phyloP scores from a whole-genome alignment of 192 early-diverging fungal species.

The Funneliformis mosseae region DNA sequence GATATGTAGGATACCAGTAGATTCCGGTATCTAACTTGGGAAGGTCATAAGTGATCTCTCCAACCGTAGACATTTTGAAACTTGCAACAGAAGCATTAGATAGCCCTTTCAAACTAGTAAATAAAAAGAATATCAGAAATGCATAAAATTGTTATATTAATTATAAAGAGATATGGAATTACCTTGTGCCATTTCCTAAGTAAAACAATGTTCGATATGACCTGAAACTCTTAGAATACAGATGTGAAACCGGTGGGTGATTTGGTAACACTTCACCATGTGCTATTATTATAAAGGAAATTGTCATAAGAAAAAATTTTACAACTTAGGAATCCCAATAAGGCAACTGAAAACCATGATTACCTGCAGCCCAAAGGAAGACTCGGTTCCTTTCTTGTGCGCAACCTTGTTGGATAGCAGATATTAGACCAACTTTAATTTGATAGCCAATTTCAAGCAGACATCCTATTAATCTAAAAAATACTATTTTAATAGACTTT shows the following conservation, averaged over 20 bases:
- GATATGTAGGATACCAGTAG: conserved; percentile 20
- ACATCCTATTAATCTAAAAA: conserved; percentile 27
- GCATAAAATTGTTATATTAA: not conserved
- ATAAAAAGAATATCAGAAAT: too few species aligned
- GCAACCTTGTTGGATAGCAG: conserved; percentile 27
- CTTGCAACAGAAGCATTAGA: not conserved
- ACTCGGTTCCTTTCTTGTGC: conserved; percentile 32
- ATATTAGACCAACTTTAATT: conserved; percentile 33
- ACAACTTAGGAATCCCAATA: not conserved
- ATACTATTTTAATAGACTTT: not conserved
- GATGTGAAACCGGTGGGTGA: conserved; percentile 32
- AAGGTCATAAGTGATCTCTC: conserved; percentile 18
- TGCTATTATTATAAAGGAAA: not conserved
- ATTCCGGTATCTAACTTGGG: conserved; percentile 24
- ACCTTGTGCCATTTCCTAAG: not conserved
- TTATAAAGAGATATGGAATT: not conserved
- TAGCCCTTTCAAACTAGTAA: not conserved
- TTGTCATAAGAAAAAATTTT: not conserved
- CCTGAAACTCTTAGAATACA: not conserved
- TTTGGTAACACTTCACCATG: conserved; percentile 18
- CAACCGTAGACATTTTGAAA: not conserved
- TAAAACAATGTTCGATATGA: not conserved
- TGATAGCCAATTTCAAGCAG: conserved; percentile 37
- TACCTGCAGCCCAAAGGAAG: conserved; percentile 42
- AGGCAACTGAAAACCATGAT: not conserved